Evolutionary conservation across 78 protist species (phyloP), one percentile per base, ranked within the genome.

Genomic region (Pigoraptor vietnamica): DNA sequence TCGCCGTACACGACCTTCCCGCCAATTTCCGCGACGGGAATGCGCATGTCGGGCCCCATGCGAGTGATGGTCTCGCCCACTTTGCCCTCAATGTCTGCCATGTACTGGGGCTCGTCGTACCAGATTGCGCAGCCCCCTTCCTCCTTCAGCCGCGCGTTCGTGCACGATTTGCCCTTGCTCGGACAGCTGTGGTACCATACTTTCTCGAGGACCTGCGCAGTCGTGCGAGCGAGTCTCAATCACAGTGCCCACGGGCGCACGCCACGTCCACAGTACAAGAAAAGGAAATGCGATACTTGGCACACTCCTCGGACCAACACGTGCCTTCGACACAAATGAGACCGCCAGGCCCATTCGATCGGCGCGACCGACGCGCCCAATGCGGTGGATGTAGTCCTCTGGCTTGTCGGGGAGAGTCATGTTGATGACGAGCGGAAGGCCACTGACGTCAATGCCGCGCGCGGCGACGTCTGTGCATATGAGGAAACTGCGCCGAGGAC

Each of bases 291-390:
- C n/a, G n/a, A n/a, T n/a, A n/a, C n/a, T n/a, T n/a, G n/a, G n/a
- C 83, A 10, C 94, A 93, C 89, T 96, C 98, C 81, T 89, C 86
- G 2, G 83, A 36, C 23, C 35, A n/a, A n/a, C n/a, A n/a, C n/a
- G n/a, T n/a, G n/a, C n/a, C n/a, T n/a, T 37, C 2, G 95, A 93
- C 29, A 97, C 94, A 24, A 97, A 48, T 23, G 97, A 93, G 9
- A 96, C 56, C 2, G 98, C 98, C 83, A 97, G 90, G 33, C 99
- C 99, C 55, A 95, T 90, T 2, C 91, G 34, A 81, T 95, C 99
- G 1, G 97, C 96, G 2, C 99, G 89, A 37, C 98, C 99, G 24
- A 98, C 98, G 21, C 99, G 89, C 0, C 99, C 99, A 24, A 97
- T 95, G 37, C 99, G 93, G n/a, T 98, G 99, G 33, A 98, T 81